These are phyloP conservation scores for Ascochyta rabiei DNA, from an alignment of 2,329 filamentous ascomycete genomes.

Conservation along the genomic window DNA sequence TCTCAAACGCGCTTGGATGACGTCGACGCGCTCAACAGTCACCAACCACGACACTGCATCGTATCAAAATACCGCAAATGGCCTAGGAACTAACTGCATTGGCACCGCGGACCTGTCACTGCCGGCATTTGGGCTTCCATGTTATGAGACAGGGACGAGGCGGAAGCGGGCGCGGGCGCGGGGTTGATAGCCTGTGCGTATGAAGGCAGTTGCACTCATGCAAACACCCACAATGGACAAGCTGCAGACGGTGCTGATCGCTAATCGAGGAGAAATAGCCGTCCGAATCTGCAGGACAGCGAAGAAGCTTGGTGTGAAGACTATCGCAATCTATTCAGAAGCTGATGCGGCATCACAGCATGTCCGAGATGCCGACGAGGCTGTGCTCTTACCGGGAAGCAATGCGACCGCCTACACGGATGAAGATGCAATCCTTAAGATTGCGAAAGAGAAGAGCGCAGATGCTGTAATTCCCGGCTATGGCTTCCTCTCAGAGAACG, in stretches of 20 bases:
- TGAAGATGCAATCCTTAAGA: conserved; percentile 54
- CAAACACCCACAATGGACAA: conserved; percentile 46
- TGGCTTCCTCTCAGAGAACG: conserved; percentile 69
- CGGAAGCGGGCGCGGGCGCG: conserved; percentile 10
- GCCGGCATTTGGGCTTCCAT: background rate
- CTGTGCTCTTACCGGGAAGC: conserved; percentile 56
- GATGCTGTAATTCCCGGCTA: conserved; percentile 71
- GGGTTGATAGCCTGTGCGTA: conserved; percentile 1
- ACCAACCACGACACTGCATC: conserved; percentile 16
- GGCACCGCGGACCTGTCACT: background rate
- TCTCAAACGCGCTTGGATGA: conserved; percentile 16
- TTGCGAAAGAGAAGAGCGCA: conserved; percentile 57
- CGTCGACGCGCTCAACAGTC: conserved; percentile 17
- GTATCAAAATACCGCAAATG: conserved; percentile 6
- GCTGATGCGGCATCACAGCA: conserved; percentile 62
- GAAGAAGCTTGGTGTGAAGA: conserved; percentile 56
- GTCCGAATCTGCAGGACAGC: conserved; percentile 59
- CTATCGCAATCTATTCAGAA: conserved; percentile 64
- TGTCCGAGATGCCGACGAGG: conserved; percentile 60
- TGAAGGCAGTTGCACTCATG: background rate
- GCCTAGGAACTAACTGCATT: background rate
- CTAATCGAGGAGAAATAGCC: conserved; percentile 66
- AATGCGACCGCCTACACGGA: conserved; percentile 59
- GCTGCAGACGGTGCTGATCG: conserved; percentile 61
- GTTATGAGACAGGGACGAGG: conserved; percentile 1